Conservation (phyloP, 805 yeast genomes). For the Starmerella floris region DNA sequence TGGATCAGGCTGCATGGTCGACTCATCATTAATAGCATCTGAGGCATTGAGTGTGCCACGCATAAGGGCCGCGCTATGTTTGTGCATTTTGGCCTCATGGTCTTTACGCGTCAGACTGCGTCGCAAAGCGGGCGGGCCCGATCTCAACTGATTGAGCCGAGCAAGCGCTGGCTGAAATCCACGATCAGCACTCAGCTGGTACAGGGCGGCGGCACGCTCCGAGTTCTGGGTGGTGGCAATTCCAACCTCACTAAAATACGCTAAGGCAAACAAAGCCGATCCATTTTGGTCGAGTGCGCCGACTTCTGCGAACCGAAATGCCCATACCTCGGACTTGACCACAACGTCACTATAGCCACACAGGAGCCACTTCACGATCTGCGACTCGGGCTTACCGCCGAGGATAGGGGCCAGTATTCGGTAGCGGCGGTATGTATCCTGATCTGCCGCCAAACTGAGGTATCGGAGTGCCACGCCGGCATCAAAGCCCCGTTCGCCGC, state of each 20-base stretch:
- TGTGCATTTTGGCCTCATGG: conserved; percentile 13
- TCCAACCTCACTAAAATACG: conserved; percentile 54
- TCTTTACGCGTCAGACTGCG: conserved; percentile 17
- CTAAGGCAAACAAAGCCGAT: conserved; percentile 57
- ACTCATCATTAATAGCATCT: conserved; percentile 12
- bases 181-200: conserved; percentile 39
- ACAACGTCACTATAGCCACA: conserved; percentile 50
- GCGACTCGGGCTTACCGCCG: conserved; percentile 30
- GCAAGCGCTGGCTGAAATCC: conserved; percentile 32
- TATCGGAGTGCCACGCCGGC: conserved; percentile 26
- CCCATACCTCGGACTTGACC: conserved; percentile 46
- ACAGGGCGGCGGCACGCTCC: conserved; percentile 37
- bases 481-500: conserved; percentile 23
- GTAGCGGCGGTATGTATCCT: conserved; percentile 23
- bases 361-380: conserved; percentile 45
- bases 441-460: conserved; percentile 27
- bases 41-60: conserved; percentile 10
- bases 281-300: conserved; percentile 50
- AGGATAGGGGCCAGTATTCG: conserved; percentile 13
- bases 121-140: conserved; percentile 12
- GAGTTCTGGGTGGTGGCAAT: conserved; percentile 38
- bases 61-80: conserved; percentile 12
- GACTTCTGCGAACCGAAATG: conserved; percentile 50
- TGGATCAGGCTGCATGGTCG: conserved; percentile 7
- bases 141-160: conserved; percentile 20